Evolutionary conservation across 345 rosid genomes (phyloP).

Genomic region (Luvunga scandens): DNA sequence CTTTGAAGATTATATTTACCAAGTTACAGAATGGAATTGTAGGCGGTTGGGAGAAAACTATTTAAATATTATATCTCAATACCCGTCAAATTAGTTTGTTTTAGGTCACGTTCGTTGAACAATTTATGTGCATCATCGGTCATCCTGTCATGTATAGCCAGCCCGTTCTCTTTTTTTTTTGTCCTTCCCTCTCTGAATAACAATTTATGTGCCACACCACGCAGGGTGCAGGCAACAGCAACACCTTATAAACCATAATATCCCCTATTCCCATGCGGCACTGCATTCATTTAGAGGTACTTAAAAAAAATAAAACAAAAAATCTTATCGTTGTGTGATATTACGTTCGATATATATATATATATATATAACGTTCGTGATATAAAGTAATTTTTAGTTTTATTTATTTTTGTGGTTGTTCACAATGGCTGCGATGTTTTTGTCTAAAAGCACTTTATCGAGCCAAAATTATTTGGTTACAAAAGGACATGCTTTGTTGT

Average conservation of each 20-base stretch:
- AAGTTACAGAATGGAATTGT: neutral
- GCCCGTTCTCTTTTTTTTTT: neutral
- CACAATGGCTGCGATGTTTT: neutral
- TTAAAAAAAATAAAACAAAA: too few species aligned
- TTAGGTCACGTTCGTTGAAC: neutral
- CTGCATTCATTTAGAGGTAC: too few species aligned
- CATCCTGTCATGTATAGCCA: too few species aligned
- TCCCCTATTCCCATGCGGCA: too few species aligned
- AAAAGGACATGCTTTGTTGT: slow-evolving; percentile 10
- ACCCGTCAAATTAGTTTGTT: neutral
- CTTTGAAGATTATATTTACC: neutral
- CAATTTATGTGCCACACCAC: too few species aligned
- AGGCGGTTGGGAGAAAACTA: neutral
- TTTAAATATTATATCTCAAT: neutral
- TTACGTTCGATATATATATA: too few species aligned
- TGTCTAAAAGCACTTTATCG: slow-evolving; percentile 9
- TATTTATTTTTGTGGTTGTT: neutral
- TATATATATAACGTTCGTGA: too few species aligned
- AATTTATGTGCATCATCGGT: neutral
- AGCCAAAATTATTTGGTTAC: neutral
- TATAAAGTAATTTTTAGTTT: too few species aligned
- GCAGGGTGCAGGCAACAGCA: too few species aligned
- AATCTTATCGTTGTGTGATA: too few species aligned
- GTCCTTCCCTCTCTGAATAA: too few species aligned
- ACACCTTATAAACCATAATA: too few species aligned